phyloP scores from a whole-genome alignment of 768 basidiomycete genomes.

The Nevesoporus exiguus region DNA sequence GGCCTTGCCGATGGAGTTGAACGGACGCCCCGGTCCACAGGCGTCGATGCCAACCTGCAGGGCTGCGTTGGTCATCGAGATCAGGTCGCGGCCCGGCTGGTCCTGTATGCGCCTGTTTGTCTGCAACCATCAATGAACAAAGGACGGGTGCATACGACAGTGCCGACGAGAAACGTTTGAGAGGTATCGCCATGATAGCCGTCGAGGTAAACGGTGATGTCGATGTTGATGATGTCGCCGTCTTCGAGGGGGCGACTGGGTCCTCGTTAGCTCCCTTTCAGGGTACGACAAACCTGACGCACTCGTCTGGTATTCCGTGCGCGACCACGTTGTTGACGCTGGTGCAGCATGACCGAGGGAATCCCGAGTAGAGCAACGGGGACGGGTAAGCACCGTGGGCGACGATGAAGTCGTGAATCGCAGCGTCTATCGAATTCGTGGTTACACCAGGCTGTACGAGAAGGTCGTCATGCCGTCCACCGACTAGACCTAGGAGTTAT shows the following conservation, averaged over 20 bases:
- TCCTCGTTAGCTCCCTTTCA: slow-evolving; percentile 1
- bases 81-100: slow-evolving; percentile 59
- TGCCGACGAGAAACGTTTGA: slow-evolving; percentile 74
- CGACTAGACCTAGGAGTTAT: not conserved
- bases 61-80: slow-evolving; percentile 59
- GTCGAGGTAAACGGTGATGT: slow-evolving; percentile 79
- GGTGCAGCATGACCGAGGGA: slow-evolving; percentile 49
- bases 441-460: slow-evolving; percentile 58
- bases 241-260: slow-evolving; percentile 72
- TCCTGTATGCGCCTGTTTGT: slow-evolving; percentile 47
- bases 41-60: slow-evolving; percentile 65
- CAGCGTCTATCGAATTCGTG: slow-evolving; percentile 69
- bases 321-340: slow-evolving; percentile 85
- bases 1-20: slow-evolving; percentile 65
- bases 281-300: slow-evolving; percentile 19
- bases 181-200: slow-evolving; percentile 92
- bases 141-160: slow-evolving; percentile 50
- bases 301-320: slow-evolving; percentile 94
- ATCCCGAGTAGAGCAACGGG: slow-evolving; percentile 66
- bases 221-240: slow-evolving; percentile 86
- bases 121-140: not conserved
- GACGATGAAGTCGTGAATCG: slow-evolving; percentile 70
- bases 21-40: slow-evolving; percentile 71
- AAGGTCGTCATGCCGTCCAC: not conserved
- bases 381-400: slow-evolving; percentile 79